These are phyloP conservation scores for Penicillium verhagenii DNA, from an alignment of 495 filamentous ascomycete genomes.

Conservation along the genomic window DNA sequence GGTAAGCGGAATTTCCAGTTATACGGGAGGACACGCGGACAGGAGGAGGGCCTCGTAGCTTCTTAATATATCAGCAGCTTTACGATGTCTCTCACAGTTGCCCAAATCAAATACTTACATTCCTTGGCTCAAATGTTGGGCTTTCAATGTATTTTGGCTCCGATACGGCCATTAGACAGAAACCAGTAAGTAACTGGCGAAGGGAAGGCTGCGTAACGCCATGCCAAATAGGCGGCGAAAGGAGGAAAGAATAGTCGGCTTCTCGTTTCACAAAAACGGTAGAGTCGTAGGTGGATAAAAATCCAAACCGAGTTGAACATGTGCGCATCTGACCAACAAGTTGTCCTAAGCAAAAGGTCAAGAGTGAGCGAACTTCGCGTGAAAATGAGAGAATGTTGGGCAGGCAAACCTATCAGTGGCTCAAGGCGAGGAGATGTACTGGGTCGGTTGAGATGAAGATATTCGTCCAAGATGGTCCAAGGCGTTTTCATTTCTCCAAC, in stretches of 20 bases:
- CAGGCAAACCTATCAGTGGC: background rate
- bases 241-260: background rate
- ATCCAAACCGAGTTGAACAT: background rate
- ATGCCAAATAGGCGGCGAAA: background rate
- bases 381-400: background rate
- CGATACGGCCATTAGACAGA: conserved; percentile 1
- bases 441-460: background rate
- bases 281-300: conserved; percentile 4
- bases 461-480: background rate
- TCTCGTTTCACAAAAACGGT: conserved; percentile 6
- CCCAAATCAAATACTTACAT: background rate
- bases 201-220: background rate
- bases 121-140: background rate
- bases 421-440: background rate
- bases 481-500: conserved; percentile 8
- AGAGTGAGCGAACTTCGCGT: background rate
- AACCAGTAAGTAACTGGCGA: conserved; percentile 2
- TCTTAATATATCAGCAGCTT: background rate
- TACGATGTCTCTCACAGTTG: background rate
- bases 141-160: background rate
- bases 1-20: background rate
- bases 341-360: background rate
- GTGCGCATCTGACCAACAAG: conserved; percentile 2
- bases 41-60: conserved; percentile 1
- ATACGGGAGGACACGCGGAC: background rate